Conservation (phyloP, 495 filamentous ascomycete genomes). For the Penicillium psychrofluorescens region DNA sequence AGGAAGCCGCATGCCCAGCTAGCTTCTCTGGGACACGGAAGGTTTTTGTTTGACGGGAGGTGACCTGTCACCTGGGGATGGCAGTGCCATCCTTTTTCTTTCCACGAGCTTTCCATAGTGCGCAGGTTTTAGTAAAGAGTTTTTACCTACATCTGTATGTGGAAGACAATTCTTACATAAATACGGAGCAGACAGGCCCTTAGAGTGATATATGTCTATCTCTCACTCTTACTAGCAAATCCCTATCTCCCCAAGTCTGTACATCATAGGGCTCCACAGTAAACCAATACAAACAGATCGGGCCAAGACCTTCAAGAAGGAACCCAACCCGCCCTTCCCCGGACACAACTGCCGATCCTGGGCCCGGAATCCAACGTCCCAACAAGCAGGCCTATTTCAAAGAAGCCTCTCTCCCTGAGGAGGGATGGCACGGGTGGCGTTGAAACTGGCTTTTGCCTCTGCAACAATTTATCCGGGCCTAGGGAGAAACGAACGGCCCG, state of each 20-base stretch:
- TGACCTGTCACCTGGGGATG: slow-evolving; percentile 13
- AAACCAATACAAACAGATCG: neutral
- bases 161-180: too few relatives aligned
- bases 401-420: slow-evolving; percentile 16
- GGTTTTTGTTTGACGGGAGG: slow-evolving; percentile 1
- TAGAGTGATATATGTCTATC: too few relatives aligned
- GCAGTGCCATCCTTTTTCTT: neutral
- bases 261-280: neutral
- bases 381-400: slow-evolving; percentile 11
- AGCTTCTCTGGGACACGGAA: neutral
- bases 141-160: too few relatives aligned
- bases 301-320: too few relatives aligned
- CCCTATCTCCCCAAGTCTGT: too few relatives aligned
- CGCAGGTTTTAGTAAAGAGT: too few relatives aligned
- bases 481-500: neutral
- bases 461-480: neutral
- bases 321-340: slow-evolving; percentile 1
- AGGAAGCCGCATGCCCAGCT: neutral
- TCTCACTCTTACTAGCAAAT: too few relatives aligned
- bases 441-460: slow-evolving; percentile 8
- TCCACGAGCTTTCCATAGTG: too few relatives aligned
- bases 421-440: slow-evolving; percentile 19
- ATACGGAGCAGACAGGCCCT: too few relatives aligned
- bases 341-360: neutral
- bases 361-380: slow-evolving; percentile 1